Percentiles rank a stretch among this genome's conserved stretches.
Conservation (phyloP, 352 stramenopile genomes). For the Phytopythium montanum region DNA sequence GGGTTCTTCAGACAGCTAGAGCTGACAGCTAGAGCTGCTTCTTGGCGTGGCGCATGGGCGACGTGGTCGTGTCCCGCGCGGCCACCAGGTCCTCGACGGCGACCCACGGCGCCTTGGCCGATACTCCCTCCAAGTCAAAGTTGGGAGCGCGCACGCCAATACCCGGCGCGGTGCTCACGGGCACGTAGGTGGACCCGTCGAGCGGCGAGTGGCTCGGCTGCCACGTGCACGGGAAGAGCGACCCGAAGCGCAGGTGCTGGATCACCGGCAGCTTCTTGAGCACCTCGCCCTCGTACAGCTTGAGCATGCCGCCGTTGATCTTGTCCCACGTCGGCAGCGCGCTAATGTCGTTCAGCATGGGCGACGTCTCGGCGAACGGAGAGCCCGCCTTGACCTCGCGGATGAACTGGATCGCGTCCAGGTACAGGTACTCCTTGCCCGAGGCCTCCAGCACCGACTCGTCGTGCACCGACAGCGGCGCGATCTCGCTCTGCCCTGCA, state of each 20-base stretch:
- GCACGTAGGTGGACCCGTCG: constrained; percentile 48
- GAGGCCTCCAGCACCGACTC: constrained; percentile 57
- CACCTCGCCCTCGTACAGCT: constrained; percentile 95
- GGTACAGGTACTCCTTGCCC: constrained; percentile 88
- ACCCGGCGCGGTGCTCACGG: constrained; percentile 54
- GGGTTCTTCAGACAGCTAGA: too few relatives aligned
- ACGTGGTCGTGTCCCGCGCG: constrained; percentile 47
- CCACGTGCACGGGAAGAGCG: constrained; percentile 88
- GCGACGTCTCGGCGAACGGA: constrained; percentile 91
- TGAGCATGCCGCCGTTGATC: constrained; percentile 89
- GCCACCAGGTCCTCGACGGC: constrained; percentile 47
- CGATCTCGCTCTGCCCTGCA: constrained; percentile 61
- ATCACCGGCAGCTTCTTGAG: constrained; percentile 98
- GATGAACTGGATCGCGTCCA: constrained; percentile 92
- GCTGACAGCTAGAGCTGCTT: constrained; percentile 17
- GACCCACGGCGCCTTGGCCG: constrained; percentile 66
- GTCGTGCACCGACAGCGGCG: constrained; percentile 74
- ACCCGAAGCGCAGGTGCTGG: constrained; percentile 98
- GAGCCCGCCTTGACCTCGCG: constrained; percentile 88
- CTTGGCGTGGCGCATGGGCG: constrained; percentile 28
- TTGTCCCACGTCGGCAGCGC: constrained; percentile 89
- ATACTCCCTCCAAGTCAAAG: constrained; percentile 57
- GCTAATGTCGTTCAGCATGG: constrained; percentile 94
- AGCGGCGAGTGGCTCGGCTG: constrained; percentile 46
- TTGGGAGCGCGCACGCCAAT: constrained; percentile 62